A percentile compares a stretch with the other conserved stretches of the same genome.
Evolutionary conservation across 2,329 filamentous ascomycete species (phyloP).

Genomic region (Penicillium brasilianum): DNA sequence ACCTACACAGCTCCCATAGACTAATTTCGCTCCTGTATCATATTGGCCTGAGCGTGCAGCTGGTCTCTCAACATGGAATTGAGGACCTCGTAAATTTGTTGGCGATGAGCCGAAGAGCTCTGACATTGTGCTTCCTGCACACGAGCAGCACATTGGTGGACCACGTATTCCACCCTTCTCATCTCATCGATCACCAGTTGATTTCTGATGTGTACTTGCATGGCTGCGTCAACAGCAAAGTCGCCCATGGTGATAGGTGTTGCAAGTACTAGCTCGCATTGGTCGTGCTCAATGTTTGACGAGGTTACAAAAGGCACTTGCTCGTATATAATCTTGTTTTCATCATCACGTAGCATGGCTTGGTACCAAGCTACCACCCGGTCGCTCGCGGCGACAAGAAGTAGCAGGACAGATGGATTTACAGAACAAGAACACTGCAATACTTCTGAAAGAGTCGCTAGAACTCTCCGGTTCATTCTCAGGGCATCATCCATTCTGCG

Average conservation of each 20-base stretch:
- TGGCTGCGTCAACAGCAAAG: neutral
- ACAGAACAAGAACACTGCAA: neutral
- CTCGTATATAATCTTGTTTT: neutral
- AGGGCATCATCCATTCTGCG: slow-evolving; percentile 13
- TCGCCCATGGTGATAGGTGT: slow-evolving; percentile 6
- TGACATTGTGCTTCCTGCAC: slow-evolving; percentile 1
- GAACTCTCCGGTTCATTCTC: neutral
- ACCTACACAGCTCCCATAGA: neutral
- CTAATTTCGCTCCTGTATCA: neutral
- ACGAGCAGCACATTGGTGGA: neutral
- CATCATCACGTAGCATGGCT: slow-evolving; percentile 2
- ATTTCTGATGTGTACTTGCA: slow-evolving; percentile 4
- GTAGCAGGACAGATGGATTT: slow-evolving; percentile 1
- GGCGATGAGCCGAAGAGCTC: neutral
- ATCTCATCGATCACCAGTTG: slow-evolving; percentile 6
- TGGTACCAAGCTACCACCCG: slow-evolving; percentile 5
- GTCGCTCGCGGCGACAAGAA: slow-evolving; percentile 5
- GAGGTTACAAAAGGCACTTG: neutral
- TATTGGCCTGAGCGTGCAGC: slow-evolving; percentile 2
- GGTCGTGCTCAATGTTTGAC: neutral
- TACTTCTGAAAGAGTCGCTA: neutral
- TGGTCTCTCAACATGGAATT: slow-evolving; percentile 1
- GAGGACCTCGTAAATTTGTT: slow-evolving; percentile 4
- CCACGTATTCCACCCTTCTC: neutral
- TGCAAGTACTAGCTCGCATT: slow-evolving; percentile 1